These are phyloP conservation scores for Acanthamoeba divionensis DNA, from an alignment of 208 protist genomes.

Conservation along the genomic window DNA sequence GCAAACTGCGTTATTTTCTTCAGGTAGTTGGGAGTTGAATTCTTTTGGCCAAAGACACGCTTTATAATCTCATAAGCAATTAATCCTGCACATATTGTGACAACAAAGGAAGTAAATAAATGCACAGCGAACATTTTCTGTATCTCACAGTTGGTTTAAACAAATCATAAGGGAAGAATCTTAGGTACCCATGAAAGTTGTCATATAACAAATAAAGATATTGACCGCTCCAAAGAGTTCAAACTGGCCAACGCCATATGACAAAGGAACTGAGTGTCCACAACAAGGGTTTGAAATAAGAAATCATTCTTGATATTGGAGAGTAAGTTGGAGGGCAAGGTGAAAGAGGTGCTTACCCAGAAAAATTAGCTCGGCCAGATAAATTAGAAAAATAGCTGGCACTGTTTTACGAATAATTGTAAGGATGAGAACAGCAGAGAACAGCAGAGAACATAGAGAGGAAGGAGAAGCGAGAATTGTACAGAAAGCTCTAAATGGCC, in stretches of 20 bases:
- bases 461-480: not conserved
- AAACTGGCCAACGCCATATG: not conserved
- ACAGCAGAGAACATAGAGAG: no score
- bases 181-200: not conserved
- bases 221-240: slow-evolving; percentile 38
- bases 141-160: no score
- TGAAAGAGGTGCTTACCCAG: no score
- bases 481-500: slow-evolving; percentile 28
- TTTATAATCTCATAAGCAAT: not conserved
- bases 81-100: not conserved
- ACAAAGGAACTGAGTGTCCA: no score
- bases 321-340: no score
- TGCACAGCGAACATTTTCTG: no score
- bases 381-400: no score
- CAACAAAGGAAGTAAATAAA: not conserved
- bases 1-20: slow-evolving; percentile 20
- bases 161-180: not conserved
- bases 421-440: no score
- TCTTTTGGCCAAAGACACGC: not conserved
- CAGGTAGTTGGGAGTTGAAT: not conserved
- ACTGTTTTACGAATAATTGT: no score
- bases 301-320: no score
- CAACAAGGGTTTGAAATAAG: no score
- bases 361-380: no score
- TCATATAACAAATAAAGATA: slow-evolving; percentile 26